Base-by-base conservation (phyloP, 768 basidiomycete genomes). In the Astraeus odoratus region DNA sequence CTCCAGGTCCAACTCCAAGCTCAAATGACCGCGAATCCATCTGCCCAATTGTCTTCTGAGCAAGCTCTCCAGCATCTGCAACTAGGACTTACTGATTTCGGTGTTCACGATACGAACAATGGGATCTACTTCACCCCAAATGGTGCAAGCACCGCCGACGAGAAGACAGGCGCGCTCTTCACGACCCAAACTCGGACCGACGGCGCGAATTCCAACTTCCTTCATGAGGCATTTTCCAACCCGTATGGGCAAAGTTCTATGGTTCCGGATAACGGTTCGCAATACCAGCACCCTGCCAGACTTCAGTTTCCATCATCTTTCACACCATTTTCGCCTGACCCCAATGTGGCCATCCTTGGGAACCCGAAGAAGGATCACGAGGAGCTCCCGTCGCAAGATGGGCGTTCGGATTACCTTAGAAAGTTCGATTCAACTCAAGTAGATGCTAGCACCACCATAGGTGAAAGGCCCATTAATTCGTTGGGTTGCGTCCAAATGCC, bases 301-400 rank as follows among this genome's bases (percentile, higher is more conserved):
- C 47, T 57, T 20, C 57, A 53, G 33, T 42, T 48, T 22, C 50
- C 48, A 22, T 54, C 53, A 7, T 54, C 61, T 47, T 88, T 88
- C 60, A 83, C 84, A 6, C 86, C 86, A 3, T 89, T 89, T 65
- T 88, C 86, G 1, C 86, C 86, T 8, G 86, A 88, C 53, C 79
- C 82, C 8, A 81, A 76, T 51, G 57, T 70, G 18, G 67, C 67
- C 54, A 57, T 4, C 67, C 72, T 48, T 60, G 59, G 35, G 49
- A 61, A 49, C 46, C 54, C 51, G 59, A 58, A 61, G 34, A 70
- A 67, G 48, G 70, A 67, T 43, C 66, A 63, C 24, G 61, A 51
- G 31, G 58, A 59, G 29, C 60, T 60, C 38, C 57, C 65, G 30
- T 65, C 64, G 42, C 50, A 64, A n/a, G 76, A 76, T 40, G 40